Percentiles rank a stretch among this genome's conserved stretches.
Evolutionary conservation across 169 alveolate genomes (phyloP).

Genomic region (Plasmodium vivax): DNA sequence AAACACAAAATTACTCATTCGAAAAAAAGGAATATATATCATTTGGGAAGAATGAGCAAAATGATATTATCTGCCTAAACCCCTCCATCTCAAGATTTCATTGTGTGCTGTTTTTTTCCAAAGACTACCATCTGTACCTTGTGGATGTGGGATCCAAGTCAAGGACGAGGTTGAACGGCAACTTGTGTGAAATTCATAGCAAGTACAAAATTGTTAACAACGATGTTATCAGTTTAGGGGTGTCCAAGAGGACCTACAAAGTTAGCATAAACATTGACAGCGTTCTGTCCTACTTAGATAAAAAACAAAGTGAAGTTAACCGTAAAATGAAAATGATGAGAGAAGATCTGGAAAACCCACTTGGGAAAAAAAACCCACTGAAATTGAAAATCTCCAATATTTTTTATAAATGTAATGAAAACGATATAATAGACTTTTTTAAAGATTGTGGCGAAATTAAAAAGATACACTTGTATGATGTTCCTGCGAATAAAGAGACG

Average conservation of each 20-base stretch:
- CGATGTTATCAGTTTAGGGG: constrained; percentile 65
- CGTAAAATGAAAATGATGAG: constrained; percentile 23
- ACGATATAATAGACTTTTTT: constrained; percentile 59
- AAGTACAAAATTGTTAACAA: constrained; percentile 52
- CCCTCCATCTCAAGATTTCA: constrained; percentile 75
- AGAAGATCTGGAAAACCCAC: constrained; percentile 62
- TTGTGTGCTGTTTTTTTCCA: constrained; percentile 43
- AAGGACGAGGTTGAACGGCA: constrained; percentile 45
- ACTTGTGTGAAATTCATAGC: constrained; percentile 29
- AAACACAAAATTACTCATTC: constrained; percentile 40
- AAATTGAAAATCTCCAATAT: constrained; percentile 57
- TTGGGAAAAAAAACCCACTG: background rate
- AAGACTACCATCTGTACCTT: constrained; percentile 55
- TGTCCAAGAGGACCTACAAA: constrained; percentile 68
- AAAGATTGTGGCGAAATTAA: constrained; percentile 67
- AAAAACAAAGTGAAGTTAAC: constrained; percentile 37
- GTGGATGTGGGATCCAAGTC: constrained; percentile 74
- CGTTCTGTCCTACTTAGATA: constrained; percentile 53
- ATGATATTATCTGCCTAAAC: constrained; percentile 72
- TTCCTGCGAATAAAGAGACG: background rate
- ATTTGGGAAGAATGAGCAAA: constrained; percentile 63
- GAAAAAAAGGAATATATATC: constrained; percentile 65
- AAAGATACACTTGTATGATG: constrained; percentile 39
- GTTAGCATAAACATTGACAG: constrained; percentile 41
- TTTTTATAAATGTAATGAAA: constrained; percentile 72